These are phyloP conservation scores for Physcomitrium patens DNA, from an alignment of 225 moss, liverwort and hornwort genomes.

Conservation along the genomic window DNA sequence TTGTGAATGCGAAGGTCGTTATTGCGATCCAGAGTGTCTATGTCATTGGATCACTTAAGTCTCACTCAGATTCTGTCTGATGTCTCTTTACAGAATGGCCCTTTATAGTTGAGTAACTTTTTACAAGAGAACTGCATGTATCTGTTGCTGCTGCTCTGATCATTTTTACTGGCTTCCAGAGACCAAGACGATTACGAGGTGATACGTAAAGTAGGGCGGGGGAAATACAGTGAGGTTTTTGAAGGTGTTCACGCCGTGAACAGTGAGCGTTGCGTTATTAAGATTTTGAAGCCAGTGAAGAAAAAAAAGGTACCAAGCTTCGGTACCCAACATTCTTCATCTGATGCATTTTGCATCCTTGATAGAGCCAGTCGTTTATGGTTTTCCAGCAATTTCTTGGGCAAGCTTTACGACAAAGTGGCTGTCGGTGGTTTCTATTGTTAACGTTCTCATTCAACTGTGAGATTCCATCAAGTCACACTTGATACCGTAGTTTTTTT, in stretches of 20 bases:
- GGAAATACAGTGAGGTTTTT: constrained; percentile 55
- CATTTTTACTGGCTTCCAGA: constrained; percentile 19
- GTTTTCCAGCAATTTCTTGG: not conserved
- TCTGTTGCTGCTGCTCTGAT: constrained; percentile 10
- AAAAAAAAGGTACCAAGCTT: constrained; percentile 39
- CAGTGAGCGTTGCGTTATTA: constrained; percentile 50
- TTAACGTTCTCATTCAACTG: not conserved
- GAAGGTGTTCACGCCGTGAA: constrained; percentile 49
- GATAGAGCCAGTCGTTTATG: not conserved
- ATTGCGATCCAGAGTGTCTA: not conserved
- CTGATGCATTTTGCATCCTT: not conserved
- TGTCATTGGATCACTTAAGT: too few relatives aligned
- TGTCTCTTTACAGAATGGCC: not conserved
- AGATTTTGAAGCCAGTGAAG: constrained; percentile 53
- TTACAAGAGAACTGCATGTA: not conserved
- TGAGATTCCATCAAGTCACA: not conserved
- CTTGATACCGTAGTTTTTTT: not conserved
- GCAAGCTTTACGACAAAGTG: not conserved
- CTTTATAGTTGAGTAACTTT: not conserved
- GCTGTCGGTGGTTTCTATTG: not conserved
- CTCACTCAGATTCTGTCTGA: not conserved
- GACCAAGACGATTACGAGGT: constrained; percentile 57
- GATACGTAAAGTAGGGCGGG: constrained; percentile 49
- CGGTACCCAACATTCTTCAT: not conserved
- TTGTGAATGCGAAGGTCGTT: not conserved